Evolutionary conservation across 164 flowering plant species (phyloP).

Genomic region (Aristolochia californica): DNA sequence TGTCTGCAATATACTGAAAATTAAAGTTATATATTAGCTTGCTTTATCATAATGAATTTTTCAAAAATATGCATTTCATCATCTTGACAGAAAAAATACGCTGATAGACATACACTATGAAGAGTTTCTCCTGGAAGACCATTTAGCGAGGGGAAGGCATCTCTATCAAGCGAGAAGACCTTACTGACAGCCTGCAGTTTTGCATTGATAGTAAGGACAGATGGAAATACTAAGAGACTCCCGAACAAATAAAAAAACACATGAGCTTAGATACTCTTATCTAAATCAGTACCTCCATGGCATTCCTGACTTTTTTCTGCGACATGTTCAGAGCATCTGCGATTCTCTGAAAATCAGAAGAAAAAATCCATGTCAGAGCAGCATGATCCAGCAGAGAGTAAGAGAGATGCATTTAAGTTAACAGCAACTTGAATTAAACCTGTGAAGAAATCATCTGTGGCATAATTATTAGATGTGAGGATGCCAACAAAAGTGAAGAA

Average conservation of each 20-base stretch:
- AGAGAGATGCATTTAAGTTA: background rate
- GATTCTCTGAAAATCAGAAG: slow-evolving; percentile 46
- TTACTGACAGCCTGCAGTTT: slow-evolving; percentile 58
- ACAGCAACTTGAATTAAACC: background rate
- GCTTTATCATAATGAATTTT: too few relatives aligned
- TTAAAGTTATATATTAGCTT: background rate
- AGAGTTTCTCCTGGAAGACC: slow-evolving; percentile 94
- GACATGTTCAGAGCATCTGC: slow-evolving; percentile 84
- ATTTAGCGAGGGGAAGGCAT: slow-evolving; percentile 73
- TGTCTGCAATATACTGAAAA: slow-evolving; percentile 88
- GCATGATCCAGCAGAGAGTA: background rate
- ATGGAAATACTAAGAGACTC: too few relatives aligned
- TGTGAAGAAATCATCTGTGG: background rate
- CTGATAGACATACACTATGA: slow-evolving; percentile 62
- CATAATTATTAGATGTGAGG: background rate
- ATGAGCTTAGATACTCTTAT: background rate
- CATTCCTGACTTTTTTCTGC: slow-evolving; percentile 75
- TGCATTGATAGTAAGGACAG: slow-evolving; percentile 7
- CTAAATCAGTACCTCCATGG: slow-evolving; percentile 64
- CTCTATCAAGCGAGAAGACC: slow-evolving; percentile 87
- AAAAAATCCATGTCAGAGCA: slow-evolving; percentile 5
- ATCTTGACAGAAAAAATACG: too few relatives aligned
- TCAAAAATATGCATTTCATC: too few relatives aligned
- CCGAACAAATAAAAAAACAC: background rate
- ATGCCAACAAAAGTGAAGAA: background rate